phyloP scores from a whole-genome alignment of 1,284 basidiomycete species.

The Inonotus obliquus region DNA sequence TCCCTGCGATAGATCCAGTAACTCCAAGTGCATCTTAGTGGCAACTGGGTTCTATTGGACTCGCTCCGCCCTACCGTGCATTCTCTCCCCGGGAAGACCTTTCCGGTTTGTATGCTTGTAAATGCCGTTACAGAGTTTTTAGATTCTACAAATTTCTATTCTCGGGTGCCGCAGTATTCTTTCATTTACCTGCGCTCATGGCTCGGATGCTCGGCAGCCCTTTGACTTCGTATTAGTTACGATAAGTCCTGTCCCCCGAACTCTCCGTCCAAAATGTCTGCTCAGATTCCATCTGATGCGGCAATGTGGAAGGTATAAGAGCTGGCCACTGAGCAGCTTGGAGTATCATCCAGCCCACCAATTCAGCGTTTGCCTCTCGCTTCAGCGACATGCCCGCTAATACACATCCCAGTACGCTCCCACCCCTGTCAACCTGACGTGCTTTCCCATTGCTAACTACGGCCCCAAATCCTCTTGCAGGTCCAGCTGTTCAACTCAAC shows the following conservation, averaged over 20 bases:
- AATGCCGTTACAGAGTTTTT: neutral
- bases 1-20: constrained; percentile 8
- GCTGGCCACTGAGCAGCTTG: neutral
- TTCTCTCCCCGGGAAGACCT: neutral
- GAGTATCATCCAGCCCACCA: neutral
- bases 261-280: neutral
- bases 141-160: neutral
- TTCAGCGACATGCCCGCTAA: neutral
- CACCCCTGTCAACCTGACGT: neutral
- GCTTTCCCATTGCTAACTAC: neutral
- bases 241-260: neutral
- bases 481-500: constrained; percentile 41
- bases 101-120: neutral
- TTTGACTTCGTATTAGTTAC: neutral
- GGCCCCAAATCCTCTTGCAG: constrained; percentile 25
- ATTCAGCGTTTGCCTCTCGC: neutral
- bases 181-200: neutral
- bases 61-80: neutral
- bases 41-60: neutral
- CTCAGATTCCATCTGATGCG: neutral
- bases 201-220: neutral
- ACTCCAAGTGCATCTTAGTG: neutral
- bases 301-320: neutral
- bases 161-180: neutral
- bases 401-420: neutral